Evolutionary conservation across 148 eudicot genomes (phyloP), one percentile per base, ranked within the genome.

Genomic region (Rhododendron williamsianum): DNA sequence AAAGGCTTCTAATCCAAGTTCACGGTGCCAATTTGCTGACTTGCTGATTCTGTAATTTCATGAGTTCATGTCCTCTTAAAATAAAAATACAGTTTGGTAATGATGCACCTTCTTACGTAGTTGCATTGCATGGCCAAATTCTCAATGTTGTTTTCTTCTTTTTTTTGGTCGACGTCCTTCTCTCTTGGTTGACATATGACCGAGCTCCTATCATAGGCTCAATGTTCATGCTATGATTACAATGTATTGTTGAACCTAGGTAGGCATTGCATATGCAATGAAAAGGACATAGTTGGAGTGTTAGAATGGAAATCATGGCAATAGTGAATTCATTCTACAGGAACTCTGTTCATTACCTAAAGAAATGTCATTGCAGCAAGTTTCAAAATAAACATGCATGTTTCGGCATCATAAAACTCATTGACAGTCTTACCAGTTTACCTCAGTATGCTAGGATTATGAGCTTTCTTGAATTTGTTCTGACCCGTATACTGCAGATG

Each of bases 221-320:
- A 80, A 52, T 79, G 38, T 48, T 79, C 35, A 79, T 25, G 60
- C 60, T 49, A 25, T 12, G 33, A 78, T 78, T 6, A n/a, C 18
- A 76, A 23, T 63, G 27, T 35, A 60, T 67, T 48, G 76, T 67
- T 82, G 84, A 45, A 82, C 58, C 52, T 25, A 25, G 58, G 84
- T 45, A 83, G 71, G 10, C 45, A 18, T 71, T 41, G 58, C 25
- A 18, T 30, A 30, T 54, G 45, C 21, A 48, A 46, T 71, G 74
- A 27, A 63, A 38, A 71, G 27, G 30, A 25, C 43, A 82, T 65
- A 41, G 21, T 5, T 36, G 58, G 76, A 65, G 23, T 23, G 45
- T 12, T 48, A 27, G 46, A 8, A 46, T 82, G 76, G 38, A 23
- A 18, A 23, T 43, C 3, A 16, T 25, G n/a, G 45, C 9, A 38